Base-by-base conservation (phyloP, 2,329 filamentous ascomycete species). In the Alternaria arborescens region DNA sequence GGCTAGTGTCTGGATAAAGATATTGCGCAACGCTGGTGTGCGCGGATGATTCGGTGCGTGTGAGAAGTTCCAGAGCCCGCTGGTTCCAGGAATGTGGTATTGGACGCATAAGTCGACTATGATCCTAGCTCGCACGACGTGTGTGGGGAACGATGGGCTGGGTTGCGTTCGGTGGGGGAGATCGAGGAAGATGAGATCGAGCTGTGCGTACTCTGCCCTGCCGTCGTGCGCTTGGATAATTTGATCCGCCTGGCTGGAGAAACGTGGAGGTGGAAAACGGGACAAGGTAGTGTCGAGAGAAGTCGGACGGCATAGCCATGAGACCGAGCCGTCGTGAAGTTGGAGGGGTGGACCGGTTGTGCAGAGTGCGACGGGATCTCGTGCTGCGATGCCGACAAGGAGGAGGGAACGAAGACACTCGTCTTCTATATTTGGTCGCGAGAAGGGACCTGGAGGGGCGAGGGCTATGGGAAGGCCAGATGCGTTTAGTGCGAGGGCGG, bases 351-450 rank as follows among this genome's bases (percentile, higher is more conserved):
- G 56, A 12, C 76, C 76, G 4, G 72, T 74, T 11, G 76, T 77
- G 58, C 80, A 82, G 4, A 82, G 71, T 14, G 78, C 72, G 10
- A 79, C 74, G 1, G 80, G 78, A 57, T 82, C 80, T 58, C 74
- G 71, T 14, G 79, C 77, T 14, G 80, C 80, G 6, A 82, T 64
- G 4, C 77, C 79, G 3, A 81, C 68, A 3, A 80, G 71, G 8
- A 81, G 70, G 0, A 82, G 70, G 55, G 78, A 77, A 26, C 79
- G 79, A 32, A 80, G 74, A 60, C 79, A 81, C 61, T 82, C 79
- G 22, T 78, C 76, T 62, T 80, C 77, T 11, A 73, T 73, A 22
- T 65, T 69, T 6, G 76, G 76, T 18, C 75, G 64, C 24, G 73
- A 73, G 18, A 73, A 67, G 4, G 70, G 62, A 22, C 65, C 71